Evolutionary conservation across 176 grass and related monocot species (phyloP), one percentile per base, ranked within the genome.

Genomic region (Oryza australiensis): DNA sequence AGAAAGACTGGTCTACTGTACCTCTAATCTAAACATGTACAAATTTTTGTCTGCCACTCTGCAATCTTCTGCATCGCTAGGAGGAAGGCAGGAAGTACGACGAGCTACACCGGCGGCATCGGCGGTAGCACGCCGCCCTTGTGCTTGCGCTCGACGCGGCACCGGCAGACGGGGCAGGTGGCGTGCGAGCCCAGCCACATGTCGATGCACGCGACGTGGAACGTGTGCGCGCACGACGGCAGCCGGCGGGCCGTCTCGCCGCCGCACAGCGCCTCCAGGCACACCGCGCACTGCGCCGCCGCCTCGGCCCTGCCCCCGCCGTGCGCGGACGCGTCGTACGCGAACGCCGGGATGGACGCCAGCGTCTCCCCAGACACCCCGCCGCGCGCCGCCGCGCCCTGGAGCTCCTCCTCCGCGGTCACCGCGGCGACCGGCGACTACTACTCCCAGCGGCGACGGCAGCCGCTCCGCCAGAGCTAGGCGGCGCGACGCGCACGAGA

Each of bases 131-230:
- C 64, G 6, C 41, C 62, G 4, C 6, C 22, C 60, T 76, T 81
- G 1, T 16, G 70, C 14, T 60, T n/a, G 55, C 1, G 78, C 51
- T 92, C 65, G 57, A 91, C 57, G 41, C 55, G 59, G 49, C 84
- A 68, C 26, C 91, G 80, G 76, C 91, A 94, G 18, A 97, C 74
- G 0, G 94, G 94, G 74, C 94, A 97, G 2, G 91, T 97, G 37
- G 73, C 51, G 27, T 83, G 85, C 18, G 74, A 87, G 62, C 76
- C 32, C 13, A 94, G 64, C 91, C 94, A 97, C 62, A 62, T 76
- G 68, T 94, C 91, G 72, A 97, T 78, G 75, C 94, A 97, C 0
- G 51, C 84, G 1, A 63, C 63, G 30, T 97, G 94, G 88, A 97
- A 97, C 53, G 73, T 26, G 77, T 94, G 94, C 68, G 46, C 66